Conservation (phyloP, 768 basidiomycete species). For the Termitomyces sp. region DNA sequence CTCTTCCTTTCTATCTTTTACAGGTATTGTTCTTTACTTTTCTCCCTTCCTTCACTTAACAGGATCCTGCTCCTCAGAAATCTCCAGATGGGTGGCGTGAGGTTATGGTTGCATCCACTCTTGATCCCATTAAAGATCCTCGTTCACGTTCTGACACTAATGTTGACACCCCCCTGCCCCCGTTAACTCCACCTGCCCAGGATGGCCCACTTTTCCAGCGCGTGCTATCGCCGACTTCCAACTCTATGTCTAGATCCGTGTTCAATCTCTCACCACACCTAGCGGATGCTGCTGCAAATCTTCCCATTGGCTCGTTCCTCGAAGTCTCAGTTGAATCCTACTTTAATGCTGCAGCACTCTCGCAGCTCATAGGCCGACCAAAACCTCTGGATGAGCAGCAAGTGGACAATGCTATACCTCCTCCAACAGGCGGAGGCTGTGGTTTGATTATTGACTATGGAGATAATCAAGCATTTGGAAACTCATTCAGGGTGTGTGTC, state of each 20-base stretch:
- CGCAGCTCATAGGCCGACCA: constrained; percentile 43
- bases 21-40: constrained; percentile 44
- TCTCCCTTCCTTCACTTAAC: neutral
- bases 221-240: constrained; percentile 57
- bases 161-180: neutral
- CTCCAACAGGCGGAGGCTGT: constrained; percentile 34
- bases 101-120: constrained; percentile 57
- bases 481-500: constrained; percentile 76
- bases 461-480: constrained; percentile 55
- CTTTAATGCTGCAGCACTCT: constrained; percentile 62
- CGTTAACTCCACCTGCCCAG: constrained; percentile 9
- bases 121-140: constrained; percentile 15
- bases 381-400: neutral
- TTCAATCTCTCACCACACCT: constrained; percentile 56
- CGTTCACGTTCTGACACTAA: constrained; percentile 1
- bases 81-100: constrained; percentile 80
- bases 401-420: neutral
- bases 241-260: constrained; percentile 46
- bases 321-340: constrained; percentile 78
- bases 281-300: constrained; percentile 35
- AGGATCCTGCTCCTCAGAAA: constrained; percentile 44
- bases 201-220: constrained; percentile 44
- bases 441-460: constrained; percentile 93
- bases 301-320: constrained; percentile 67
- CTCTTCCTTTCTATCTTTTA: constrained; percentile 85